Percentiles rank a stretch among this genome's conserved stretches.
Evolutionary conservation across 2,329 filamentous ascomycete genomes (phyloP).

Genomic region (Aspergillus sergii): DNA sequence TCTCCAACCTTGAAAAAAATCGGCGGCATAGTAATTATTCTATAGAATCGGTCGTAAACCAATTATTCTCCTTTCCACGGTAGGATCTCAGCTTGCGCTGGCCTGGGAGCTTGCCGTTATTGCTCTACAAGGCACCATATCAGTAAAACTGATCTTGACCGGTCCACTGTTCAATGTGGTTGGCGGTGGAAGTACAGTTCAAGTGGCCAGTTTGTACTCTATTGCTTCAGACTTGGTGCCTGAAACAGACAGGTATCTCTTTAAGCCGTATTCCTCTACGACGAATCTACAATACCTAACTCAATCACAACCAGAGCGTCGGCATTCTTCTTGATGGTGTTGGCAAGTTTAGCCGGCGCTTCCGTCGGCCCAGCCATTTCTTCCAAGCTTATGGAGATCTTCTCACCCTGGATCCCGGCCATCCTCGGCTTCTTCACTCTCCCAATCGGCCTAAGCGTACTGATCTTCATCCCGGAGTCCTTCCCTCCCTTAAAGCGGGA

Average conservation of each 20-base stretch:
- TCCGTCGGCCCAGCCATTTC: constrained; percentile 1
- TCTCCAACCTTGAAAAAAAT: not conserved
- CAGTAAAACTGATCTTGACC: not conserved
- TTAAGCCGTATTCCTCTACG: not conserved
- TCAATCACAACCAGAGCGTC: not conserved
- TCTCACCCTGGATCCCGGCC: constrained; percentile 2
- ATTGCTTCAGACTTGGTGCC: constrained; percentile 10
- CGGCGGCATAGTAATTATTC: not conserved
- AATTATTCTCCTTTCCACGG: not conserved
- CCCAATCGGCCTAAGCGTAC: not conserved
- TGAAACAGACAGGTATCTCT: constrained; percentile 10
- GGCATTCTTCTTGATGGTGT: not conserved
- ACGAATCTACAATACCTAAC: not conserved
- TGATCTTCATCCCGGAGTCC: not conserved
- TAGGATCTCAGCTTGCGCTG: not conserved
- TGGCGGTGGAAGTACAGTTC: constrained; percentile 12
- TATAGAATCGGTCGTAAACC: not conserved
- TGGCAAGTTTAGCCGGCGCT: not conserved
- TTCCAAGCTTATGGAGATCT: not conserved
- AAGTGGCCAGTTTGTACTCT: constrained; percentile 13
- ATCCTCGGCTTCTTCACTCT: not conserved
- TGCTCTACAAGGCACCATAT: not conserved
- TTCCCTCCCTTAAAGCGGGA: not conserved
- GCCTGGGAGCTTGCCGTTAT: not conserved
- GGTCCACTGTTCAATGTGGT: constrained; percentile 2